phyloP scores from a whole-genome alignment of 257 asterid species.

The Phtheirospermum japonicum region DNA sequence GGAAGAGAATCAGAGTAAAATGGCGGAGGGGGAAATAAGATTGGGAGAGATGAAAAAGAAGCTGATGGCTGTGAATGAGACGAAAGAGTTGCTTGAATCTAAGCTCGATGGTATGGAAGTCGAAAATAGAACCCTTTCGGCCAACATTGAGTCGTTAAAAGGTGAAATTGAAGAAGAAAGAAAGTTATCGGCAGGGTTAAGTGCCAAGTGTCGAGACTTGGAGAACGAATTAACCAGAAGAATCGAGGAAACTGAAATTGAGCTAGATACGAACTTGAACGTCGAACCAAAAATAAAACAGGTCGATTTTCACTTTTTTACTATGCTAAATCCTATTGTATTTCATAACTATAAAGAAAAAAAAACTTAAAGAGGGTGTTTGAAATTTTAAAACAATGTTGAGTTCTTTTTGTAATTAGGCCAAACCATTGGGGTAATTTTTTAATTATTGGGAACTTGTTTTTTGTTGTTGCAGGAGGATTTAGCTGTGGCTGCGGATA shows the following conservation, averaged over 20 bases:
- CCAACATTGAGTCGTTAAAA: constrained; percentile 38
- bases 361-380: too few species aligned
- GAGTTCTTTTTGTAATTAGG: too few species aligned
- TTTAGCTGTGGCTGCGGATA: constrained; percentile 71
- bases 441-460: not conserved
- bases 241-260: constrained; percentile 43
- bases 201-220: constrained; percentile 38
- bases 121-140: constrained; percentile 51
- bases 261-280: constrained; percentile 37
- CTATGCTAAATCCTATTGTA: not conserved
- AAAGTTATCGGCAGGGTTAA: constrained; percentile 35
- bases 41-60: constrained; percentile 48
- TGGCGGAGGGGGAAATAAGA: constrained; percentile 36
- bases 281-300: constrained; percentile 57
- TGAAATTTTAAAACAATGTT: too few species aligned
- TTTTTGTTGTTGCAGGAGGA: constrained; percentile 55
- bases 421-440: not conserved
- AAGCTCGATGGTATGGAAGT: constrained; percentile 56
- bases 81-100: constrained; percentile 49
- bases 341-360: too few species aligned
- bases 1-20: constrained; percentile 34
- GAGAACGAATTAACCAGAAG: constrained; percentile 47
- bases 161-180: constrained; percentile 41
- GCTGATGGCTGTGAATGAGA: constrained; percentile 39
- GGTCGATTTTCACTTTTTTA: constrained; percentile 33